A percentile compares a stretch with the other conserved stretches of the same genome.
phyloP scores from a whole-genome alignment of 2,329 filamentous ascomycete genomes.

The Didymella lethalis region DNA sequence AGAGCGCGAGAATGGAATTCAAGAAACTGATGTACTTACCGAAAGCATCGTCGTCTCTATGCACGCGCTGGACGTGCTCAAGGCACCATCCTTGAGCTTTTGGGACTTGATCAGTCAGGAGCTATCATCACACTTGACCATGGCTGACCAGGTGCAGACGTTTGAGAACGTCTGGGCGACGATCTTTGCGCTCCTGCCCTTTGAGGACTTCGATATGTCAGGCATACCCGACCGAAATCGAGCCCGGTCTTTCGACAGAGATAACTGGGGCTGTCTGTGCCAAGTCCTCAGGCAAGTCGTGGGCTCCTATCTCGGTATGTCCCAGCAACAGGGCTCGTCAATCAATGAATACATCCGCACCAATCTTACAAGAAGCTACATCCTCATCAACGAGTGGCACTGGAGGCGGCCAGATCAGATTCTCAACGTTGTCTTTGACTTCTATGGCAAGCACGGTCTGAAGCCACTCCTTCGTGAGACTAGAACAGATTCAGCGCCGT shows the following conservation, averaged over 20 bases:
- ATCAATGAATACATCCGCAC: conserved; percentile 64
- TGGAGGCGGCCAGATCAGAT: conserved; percentile 65
- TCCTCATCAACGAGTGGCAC: conserved; percentile 63
- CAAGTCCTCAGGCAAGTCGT: conserved; percentile 58
- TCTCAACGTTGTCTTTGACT: conserved; percentile 64
- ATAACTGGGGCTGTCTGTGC: conserved; percentile 62
- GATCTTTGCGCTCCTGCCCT: conserved; percentile 63
- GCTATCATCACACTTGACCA: conserved; percentile 31
- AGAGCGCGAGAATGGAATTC: conserved; percentile 59
- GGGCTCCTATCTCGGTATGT: conserved; percentile 56
- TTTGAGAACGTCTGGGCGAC: conserved; percentile 53
- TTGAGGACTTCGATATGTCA: conserved; percentile 59
- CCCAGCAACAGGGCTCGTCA: conserved; percentile 49
- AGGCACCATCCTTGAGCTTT: conserved; percentile 48
- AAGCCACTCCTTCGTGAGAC: conserved; percentile 62
- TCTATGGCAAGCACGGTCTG: conserved; percentile 64
- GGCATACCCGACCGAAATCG: conserved; percentile 57
- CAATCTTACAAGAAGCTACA: conserved; percentile 61
- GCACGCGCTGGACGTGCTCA: conserved; percentile 51
- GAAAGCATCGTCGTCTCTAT: conserved; percentile 59
- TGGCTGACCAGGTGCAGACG: conserved; percentile 36
- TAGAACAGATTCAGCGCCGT: conserved; percentile 60
- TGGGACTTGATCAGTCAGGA: conserved; percentile 55
- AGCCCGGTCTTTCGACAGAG: conserved; percentile 51
- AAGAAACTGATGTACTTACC: conserved; percentile 53